A percentile compares a stretch with the other conserved stretches of the same genome.
Evolutionary conservation across 1,284 basidiomycete species (phyloP).

Genomic region (Cryptococcus sp.): DNA sequence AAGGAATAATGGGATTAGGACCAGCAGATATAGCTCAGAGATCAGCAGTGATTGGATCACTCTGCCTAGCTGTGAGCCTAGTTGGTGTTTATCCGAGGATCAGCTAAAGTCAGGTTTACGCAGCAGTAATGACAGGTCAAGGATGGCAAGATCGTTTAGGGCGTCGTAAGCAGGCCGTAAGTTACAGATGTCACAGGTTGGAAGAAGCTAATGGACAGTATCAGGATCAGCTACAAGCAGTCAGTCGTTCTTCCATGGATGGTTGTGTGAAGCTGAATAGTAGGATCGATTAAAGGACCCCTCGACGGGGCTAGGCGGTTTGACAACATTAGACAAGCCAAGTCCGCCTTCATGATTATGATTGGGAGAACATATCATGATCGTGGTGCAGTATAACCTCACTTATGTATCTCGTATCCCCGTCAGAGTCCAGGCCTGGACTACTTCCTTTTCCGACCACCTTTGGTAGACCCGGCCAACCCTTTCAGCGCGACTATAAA

Average conservation of each 20-base stretch:
- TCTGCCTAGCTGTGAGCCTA: not conserved
- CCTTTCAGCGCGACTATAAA: too few relatives aligned
- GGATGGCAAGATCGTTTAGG: not conserved
- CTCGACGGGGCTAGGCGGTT: too few relatives aligned
- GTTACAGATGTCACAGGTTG: not conserved
- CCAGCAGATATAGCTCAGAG: not conserved
- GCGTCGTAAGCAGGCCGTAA: not conserved
- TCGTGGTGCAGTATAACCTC: too few relatives aligned
- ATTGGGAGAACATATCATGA: too few relatives aligned
- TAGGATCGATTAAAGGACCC: too few relatives aligned
- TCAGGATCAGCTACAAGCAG: not conserved
- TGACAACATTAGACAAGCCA: too few relatives aligned
- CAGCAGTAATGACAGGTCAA: conserved; percentile 1
- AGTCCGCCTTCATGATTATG: too few relatives aligned
- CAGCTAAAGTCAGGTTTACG: not conserved
- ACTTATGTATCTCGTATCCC: too few relatives aligned
- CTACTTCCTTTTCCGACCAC: too few relatives aligned
- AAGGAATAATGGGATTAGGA: not conserved
- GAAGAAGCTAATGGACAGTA: not conserved
- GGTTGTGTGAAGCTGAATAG: too few relatives aligned
- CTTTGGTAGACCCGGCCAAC: too few relatives aligned
- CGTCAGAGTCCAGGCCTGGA: too few relatives aligned
- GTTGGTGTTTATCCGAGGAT: not conserved
- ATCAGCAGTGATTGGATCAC: not conserved
- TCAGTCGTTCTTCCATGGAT: not conserved